A percentile compares a stretch with the other conserved stretches of the same genome.
These are phyloP conservation scores for Colletotrichum sp. DNA, from an alignment of 2,329 filamentous ascomycete species.

Conservation along the genomic window DNA sequence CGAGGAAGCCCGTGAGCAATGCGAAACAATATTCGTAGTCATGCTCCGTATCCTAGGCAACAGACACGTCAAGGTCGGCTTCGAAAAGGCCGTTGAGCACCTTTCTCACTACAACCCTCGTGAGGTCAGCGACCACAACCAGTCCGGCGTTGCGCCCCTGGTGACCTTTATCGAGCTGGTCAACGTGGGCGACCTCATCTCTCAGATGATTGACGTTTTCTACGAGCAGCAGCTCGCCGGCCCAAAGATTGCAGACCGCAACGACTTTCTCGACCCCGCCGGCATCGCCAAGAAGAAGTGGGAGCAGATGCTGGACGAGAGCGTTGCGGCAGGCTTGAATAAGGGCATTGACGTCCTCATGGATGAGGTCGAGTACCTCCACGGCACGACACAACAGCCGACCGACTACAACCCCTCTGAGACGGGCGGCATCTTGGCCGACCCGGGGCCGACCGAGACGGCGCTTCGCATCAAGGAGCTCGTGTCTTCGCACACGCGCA, in stretches of 20 bases:
- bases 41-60: slow-evolving; percentile 85
- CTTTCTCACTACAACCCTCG: slow-evolving; percentile 90
- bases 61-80: slow-evolving; percentile 89
- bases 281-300: slow-evolving; percentile 97
- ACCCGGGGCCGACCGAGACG: slow-evolving; percentile 79
- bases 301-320: slow-evolving; percentile 97
- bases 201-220: slow-evolving; percentile 99
- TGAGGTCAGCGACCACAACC: slow-evolving; percentile 74
- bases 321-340: slow-evolving; percentile 92
- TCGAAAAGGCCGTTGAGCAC: slow-evolving; percentile 90
- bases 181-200: slow-evolving; percentile 96
- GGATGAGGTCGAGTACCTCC: slow-evolving; percentile 96
- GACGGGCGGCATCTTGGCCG: slow-evolving; percentile 39
- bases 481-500: slow-evolving; percentile 86
- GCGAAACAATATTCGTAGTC: slow-evolving; percentile 84
- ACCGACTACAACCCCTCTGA: slow-evolving; percentile 86
- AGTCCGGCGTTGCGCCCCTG: slow-evolving; percentile 82
- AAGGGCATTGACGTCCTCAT: slow-evolving; percentile 98
- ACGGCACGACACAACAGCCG: slow-evolving; percentile 83
- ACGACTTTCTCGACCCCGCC: slow-evolving; percentile 92
- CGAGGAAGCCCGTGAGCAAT: slow-evolving; percentile 85
- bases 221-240: slow-evolving; percentile 93
- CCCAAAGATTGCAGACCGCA: slow-evolving; percentile 83
- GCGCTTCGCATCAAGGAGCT: slow-evolving; percentile 83
- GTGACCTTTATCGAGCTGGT: slow-evolving; percentile 97